Conservation (phyloP, 257 asterid genomes). For the Misopates orontium region DNA sequence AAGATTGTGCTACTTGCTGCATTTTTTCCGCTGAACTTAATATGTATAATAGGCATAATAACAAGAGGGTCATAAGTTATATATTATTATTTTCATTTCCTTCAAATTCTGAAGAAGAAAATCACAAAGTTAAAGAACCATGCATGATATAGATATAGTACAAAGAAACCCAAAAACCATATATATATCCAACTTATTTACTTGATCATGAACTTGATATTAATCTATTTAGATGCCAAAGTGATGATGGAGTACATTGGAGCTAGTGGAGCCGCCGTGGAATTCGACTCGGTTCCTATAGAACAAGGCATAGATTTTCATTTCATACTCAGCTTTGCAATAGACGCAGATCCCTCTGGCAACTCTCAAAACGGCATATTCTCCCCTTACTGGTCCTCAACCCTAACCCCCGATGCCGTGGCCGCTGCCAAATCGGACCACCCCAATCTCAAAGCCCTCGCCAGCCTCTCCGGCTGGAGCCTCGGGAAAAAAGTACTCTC, state of each 20-base stretch:
- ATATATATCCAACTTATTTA: no score
- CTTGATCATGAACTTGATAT: no score
- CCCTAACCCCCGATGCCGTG: slow-evolving; percentile 50
- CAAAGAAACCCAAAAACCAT: no score
- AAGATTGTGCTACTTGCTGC: no score
- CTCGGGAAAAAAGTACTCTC: slow-evolving; percentile 40
- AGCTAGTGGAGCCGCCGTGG: slow-evolving; percentile 55
- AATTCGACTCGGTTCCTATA: slow-evolving; percentile 50
- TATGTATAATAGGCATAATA: no score
- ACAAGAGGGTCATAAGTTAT: no score
- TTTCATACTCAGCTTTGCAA: slow-evolving; percentile 70
- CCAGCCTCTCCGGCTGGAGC: slow-evolving; percentile 87
- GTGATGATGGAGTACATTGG: slow-evolving; percentile 88
- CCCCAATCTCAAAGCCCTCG: slow-evolving; percentile 66
- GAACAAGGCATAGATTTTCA: slow-evolving; percentile 53
- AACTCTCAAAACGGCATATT: slow-evolving; percentile 58
- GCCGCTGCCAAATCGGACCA: slow-evolving; percentile 44
- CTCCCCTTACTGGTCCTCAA: slow-evolving; percentile 61
- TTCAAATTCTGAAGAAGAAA: no score
- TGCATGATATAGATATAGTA: no score
- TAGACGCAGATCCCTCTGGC: slow-evolving; percentile 62
- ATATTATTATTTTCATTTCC: no score
- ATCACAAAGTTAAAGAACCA: no score
- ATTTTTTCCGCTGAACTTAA: no score
- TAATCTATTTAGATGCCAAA: slow-evolving; percentile 48